phyloP scores from a whole-genome alignment of 2,329 filamentous ascomycete genomes.

The Thielaviopsis ethacetica region DNA sequence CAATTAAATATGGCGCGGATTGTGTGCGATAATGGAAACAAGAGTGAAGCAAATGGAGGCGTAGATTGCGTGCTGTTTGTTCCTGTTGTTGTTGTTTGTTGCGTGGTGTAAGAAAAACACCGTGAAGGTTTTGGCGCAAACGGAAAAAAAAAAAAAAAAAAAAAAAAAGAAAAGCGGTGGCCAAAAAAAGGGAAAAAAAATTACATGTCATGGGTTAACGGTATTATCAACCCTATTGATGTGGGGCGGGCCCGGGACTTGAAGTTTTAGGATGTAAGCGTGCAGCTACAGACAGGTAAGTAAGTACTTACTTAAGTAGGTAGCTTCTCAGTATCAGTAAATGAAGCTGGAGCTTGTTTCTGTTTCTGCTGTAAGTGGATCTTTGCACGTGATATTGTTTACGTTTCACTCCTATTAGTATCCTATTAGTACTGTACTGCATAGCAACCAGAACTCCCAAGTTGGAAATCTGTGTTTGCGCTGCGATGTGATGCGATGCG shows the following conservation, averaged over 20 bases:
- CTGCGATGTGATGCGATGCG: no score
- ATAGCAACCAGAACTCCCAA: neutral
- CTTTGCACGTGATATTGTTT: neutral
- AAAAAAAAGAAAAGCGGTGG: neutral
- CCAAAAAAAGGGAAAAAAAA: neutral
- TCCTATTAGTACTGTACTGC: neutral
- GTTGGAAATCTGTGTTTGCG: no score
- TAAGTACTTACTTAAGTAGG: no score
- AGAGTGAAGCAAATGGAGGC: no score
- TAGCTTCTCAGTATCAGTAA: neutral
- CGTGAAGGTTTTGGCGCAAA: neutral
- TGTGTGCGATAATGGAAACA: no score
- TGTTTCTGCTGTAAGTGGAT: no score
- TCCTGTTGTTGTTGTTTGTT: neutral
- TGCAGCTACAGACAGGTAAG: neutral
- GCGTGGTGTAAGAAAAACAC: neutral
- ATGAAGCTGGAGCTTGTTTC: no score
- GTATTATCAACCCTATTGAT: neutral
- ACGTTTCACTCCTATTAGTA: neutral
- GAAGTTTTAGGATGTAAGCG: neutral
- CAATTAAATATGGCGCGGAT: no score
- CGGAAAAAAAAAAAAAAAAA: neutral
- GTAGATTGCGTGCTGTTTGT: no score
- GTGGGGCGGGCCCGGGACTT: neutral
- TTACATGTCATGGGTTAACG: neutral